A percentile compares a stretch with the other conserved stretches of the same genome.
Conservation (phyloP, 306 rosid genomes). For the Phaseolus lunatus region DNA sequence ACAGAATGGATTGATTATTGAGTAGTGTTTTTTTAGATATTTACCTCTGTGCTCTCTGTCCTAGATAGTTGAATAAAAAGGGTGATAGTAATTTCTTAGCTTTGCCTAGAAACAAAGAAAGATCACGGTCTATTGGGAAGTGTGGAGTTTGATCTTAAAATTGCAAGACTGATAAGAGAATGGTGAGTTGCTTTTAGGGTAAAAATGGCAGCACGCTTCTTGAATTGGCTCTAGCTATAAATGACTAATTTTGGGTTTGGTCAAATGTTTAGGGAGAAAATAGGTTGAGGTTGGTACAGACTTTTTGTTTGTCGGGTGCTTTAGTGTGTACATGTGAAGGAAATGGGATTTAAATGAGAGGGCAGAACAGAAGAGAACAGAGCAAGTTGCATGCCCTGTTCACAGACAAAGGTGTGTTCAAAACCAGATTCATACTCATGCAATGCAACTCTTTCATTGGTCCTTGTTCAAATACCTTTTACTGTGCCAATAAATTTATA, state of each 20-base stretch:
- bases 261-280: slow-evolving; percentile 33
- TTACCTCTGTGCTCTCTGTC: slow-evolving; percentile 8
- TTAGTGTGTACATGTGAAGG: slow-evolving; percentile 16
- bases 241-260: neutral
- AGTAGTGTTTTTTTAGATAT: neutral
- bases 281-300: neutral
- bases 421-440: slow-evolving; percentile 11
- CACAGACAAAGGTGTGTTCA: neutral
- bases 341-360: slow-evolving; percentile 28
- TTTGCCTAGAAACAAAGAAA: neutral
- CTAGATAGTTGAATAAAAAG: slow-evolving; percentile 10
- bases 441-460: slow-evolving; percentile 42
- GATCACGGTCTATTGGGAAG: slow-evolving; percentile 13
- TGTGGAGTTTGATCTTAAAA: slow-evolving; percentile 17
- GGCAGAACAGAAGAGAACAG: neutral
- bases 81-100: neutral
- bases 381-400: slow-evolving; percentile 47
- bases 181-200: slow-evolving; percentile 29
- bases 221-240: slow-evolving; percentile 39
- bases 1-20: slow-evolving; percentile 4
- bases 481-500: neutral
- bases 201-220: slow-evolving; percentile 39
- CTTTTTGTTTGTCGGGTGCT: slow-evolving; percentile 21
- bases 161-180: neutral
- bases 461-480: slow-evolving; percentile 36